These are phyloP conservation scores for Elaeagnus macrophylla DNA, from an alignment of 306 rosid species.

Conservation along the genomic window DNA sequence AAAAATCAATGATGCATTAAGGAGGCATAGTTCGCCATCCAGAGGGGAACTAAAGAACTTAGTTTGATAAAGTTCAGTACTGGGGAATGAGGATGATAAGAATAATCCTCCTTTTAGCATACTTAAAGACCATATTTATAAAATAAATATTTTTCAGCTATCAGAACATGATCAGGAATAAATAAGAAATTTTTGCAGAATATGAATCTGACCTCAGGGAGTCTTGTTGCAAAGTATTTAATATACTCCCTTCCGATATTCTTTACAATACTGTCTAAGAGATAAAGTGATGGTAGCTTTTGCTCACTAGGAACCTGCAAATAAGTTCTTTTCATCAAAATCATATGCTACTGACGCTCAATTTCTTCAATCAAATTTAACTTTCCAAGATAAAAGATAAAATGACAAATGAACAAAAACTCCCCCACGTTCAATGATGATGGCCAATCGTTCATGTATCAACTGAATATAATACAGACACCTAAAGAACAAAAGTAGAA, in stretches of 20 bases:
- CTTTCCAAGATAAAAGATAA: too few relatives aligned
- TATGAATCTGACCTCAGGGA: conserved; percentile 80
- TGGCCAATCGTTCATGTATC: too few relatives aligned
- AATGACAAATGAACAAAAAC: too few relatives aligned
- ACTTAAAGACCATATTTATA: too few relatives aligned
- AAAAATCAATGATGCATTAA: conserved; percentile 9
- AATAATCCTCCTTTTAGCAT: background rate
- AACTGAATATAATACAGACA: too few relatives aligned
- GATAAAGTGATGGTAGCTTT: conserved; percentile 92
- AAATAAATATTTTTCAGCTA: too few relatives aligned
- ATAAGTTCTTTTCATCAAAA: conserved; percentile 20
- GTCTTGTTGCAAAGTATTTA: conserved; percentile 63
- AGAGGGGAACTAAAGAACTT: background rate
- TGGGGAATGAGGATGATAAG: background rate
- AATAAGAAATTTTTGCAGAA: conserved; percentile 10
- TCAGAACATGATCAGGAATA: background rate
- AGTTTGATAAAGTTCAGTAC: background rate
- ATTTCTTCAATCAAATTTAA: conserved; percentile 11
- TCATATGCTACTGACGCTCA: background rate
- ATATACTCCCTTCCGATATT: conserved; percentile 91
- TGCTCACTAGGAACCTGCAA: conserved; percentile 89
- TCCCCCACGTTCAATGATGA: too few relatives aligned
- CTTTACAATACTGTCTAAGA: conserved; percentile 92
- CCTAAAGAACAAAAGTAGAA: conserved; percentile 2
- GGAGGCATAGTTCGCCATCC: conserved; percentile 11